These are phyloP conservation scores for Pseudopediastrum boryanum DNA, from an alignment of 139 green algal genomes.

Conservation along the genomic window DNA sequence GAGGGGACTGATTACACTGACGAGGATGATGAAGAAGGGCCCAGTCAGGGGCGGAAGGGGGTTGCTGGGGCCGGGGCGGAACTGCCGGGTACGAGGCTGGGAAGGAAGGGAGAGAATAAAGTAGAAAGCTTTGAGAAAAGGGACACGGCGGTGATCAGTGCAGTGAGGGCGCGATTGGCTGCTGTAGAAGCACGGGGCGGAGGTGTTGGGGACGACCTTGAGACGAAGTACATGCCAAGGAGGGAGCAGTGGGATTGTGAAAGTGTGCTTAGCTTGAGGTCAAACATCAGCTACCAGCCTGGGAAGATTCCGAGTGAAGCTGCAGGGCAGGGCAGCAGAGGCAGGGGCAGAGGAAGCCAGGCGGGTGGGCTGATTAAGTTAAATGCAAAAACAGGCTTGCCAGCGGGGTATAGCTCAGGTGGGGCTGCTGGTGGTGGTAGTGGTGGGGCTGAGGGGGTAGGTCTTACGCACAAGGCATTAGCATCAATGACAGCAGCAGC, in stretches of 20 bases:
- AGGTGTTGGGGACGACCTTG: conserved; percentile 3
- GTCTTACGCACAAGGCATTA: no score
- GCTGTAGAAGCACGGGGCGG: conserved; percentile 19
- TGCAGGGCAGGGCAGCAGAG: conserved; percentile 4
- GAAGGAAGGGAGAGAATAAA: conserved; percentile 2
- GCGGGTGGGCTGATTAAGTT: conserved; percentile 49
- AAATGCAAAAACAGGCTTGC: conserved; percentile 63
- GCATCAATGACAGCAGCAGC: no score
- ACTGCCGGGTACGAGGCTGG: neutral
- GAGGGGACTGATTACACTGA: conserved; percentile 19
- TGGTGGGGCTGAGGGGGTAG: no score
- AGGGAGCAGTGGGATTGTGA: conserved; percentile 91
- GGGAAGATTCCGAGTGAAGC: conserved; percentile 58
- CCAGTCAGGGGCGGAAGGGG: neutral
- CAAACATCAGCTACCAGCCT: conserved; percentile 88
- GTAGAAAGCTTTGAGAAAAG: conserved; percentile 33
- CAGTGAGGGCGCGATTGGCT: conserved; percentile 16
- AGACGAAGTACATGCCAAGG: conserved; percentile 11
- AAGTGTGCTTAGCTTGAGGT: conserved; percentile 76
- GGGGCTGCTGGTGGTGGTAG: conserved; percentile 7
- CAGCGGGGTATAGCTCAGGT: conserved; percentile 16
- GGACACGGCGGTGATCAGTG: conserved; percentile 30
- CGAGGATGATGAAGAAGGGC: conserved; percentile 17
- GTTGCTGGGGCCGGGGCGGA: neutral
- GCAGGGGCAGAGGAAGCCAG: conserved; percentile 6